Conservation (phyloP, 164 flowering plant genomes). For the Magnolia sinica region DNA sequence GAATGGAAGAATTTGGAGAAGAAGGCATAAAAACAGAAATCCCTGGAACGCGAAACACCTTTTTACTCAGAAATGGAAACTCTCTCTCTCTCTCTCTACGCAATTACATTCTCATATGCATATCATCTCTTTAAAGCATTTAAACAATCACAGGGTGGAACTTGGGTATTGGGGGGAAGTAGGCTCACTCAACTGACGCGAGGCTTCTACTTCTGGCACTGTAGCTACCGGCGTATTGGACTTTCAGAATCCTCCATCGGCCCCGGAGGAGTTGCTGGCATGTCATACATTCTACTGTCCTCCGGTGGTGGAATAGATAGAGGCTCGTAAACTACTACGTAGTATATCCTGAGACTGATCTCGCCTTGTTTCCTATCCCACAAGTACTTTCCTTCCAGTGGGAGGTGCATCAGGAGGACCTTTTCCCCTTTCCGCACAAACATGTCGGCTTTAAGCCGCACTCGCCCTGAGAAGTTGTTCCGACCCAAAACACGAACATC, state of each 20-base stretch:
- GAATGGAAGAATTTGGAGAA: too few species aligned
- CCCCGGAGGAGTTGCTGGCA: conserved; percentile 10
- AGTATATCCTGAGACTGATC: conserved; percentile 71
- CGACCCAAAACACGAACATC: conserved; percentile 57
- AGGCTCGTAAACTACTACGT: conserved; percentile 14
- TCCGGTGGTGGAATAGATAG: conserved; percentile 24
- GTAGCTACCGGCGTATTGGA: neutral
- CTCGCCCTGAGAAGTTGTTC: conserved; percentile 64
- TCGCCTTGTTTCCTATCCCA: conserved; percentile 75
- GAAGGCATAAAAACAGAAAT: too few species aligned
- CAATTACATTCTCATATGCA: too few species aligned
- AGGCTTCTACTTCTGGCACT: neutral
- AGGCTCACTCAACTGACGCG: conserved; percentile 3
- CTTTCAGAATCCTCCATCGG: conserved; percentile 12
- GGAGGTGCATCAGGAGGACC: conserved; percentile 54
- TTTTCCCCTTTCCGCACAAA: conserved; percentile 80
- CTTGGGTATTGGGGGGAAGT: conserved; percentile 2
- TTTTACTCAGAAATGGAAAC: too few species aligned
- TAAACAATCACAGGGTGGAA: too few species aligned
- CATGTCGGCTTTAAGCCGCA: conserved; percentile 50
- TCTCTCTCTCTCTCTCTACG: too few species aligned
- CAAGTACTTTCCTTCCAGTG: conserved; percentile 60
- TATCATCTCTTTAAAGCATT: too few species aligned
- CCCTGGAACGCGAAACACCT: too few species aligned
- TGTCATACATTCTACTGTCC: conserved; percentile 8